Evolutionary conservation across 495 filamentous ascomycete genomes (phyloP).

Genomic region (Stereocaulon alpinum): DNA sequence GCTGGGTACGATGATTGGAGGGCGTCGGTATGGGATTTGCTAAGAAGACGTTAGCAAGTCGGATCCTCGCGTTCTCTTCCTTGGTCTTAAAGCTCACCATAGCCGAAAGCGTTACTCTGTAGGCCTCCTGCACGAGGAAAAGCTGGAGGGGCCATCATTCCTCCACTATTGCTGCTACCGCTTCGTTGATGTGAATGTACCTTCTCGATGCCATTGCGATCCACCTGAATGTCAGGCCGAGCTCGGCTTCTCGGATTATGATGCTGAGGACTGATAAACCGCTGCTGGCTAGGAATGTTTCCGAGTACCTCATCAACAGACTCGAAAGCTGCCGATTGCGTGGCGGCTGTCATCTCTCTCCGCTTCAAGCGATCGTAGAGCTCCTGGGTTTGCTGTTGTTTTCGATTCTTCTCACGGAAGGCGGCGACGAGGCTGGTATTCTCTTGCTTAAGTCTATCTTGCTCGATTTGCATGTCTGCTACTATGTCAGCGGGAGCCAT

Average conservation of each 20-base stretch:
- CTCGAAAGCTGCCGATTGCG: slow-evolving; percentile 60
- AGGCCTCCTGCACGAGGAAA: slow-evolving; percentile 7
- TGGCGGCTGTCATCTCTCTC: slow-evolving; percentile 55
- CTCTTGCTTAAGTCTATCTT: slow-evolving; percentile 59
- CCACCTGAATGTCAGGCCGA: slow-evolving; percentile 23
- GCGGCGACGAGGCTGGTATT: slow-evolving; percentile 64
- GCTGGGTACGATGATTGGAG: slow-evolving; percentile 24
- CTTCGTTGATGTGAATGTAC: slow-evolving; percentile 38
- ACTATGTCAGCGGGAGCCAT: slow-evolving; percentile 2
- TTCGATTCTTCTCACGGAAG: slow-evolving; percentile 62
- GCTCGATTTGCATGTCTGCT: slow-evolving; percentile 53
- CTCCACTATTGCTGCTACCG: slow-evolving; percentile 31
- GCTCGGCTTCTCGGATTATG: slow-evolving; percentile 22
- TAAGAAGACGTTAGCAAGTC: background rate
- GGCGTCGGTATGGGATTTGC: slow-evolving; percentile 15
- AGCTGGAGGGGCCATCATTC: slow-evolving; percentile 24
- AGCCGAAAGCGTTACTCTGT: slow-evolving; percentile 6
- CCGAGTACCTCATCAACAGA: slow-evolving; percentile 43
- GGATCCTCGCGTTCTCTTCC: background rate
- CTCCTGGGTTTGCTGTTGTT: slow-evolving; percentile 68
- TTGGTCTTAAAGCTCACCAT: background rate
- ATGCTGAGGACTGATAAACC: slow-evolving; percentile 13
- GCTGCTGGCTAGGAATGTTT: slow-evolving; percentile 15
- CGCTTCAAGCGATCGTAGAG: slow-evolving; percentile 77
- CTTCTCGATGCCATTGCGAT: slow-evolving; percentile 33